A percentile compares a stretch with the other conserved stretches of the same genome.
phyloP scores from a whole-genome alignment of 1,284 basidiomycete genomes.

The Crucibulum cyathiforme region DNA sequence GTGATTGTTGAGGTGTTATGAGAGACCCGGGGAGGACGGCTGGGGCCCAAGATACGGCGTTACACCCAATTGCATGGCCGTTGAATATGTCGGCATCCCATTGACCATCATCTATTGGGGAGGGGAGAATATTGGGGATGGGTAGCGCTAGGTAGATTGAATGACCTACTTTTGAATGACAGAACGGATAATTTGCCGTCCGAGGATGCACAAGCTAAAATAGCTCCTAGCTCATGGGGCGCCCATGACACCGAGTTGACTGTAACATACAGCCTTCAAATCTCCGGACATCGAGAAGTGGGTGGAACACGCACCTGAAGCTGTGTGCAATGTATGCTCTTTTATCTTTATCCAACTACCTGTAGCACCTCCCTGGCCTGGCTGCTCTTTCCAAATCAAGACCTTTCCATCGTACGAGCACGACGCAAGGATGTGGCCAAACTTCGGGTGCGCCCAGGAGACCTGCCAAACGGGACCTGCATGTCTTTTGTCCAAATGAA shows the following conservation, averaged over 20 bases:
- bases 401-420: constrained; percentile 99
- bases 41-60: constrained; percentile 98
- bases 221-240: constrained; percentile 95
- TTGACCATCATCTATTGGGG: constrained; percentile 85
- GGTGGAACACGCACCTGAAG: constrained; percentile 71
- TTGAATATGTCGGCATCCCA: constrained; percentile 96
- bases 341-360: constrained; percentile 93
- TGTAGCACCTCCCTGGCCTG: constrained; percentile 55
- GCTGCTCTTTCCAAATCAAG: constrained; percentile 96
- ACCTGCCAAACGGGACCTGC: constrained; percentile 99
- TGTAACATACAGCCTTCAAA: constrained; percentile 31
- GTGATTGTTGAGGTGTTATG: constrained; percentile 64
- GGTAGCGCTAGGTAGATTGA: neutral
- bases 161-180: constrained; percentile 89
- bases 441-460: constrained; percentile 98
- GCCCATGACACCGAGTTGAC: constrained; percentile 99
- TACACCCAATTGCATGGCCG: constrained; percentile 96
- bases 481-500: constrained; percentile 54
- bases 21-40: constrained; percentile 88
- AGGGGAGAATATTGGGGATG: neutral
- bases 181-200: constrained; percentile 98
- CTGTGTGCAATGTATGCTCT: constrained; percentile 94
- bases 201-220: constrained; percentile 96
- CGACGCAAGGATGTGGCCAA: constrained; percentile 94
- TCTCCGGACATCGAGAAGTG: neutral